Percentiles rank a stretch among this genome's conserved stretches.
These are phyloP conservation scores for Venturia aucupariae DNA, from an alignment of 2,329 filamentous ascomycete genomes.

Conservation along the genomic window DNA sequence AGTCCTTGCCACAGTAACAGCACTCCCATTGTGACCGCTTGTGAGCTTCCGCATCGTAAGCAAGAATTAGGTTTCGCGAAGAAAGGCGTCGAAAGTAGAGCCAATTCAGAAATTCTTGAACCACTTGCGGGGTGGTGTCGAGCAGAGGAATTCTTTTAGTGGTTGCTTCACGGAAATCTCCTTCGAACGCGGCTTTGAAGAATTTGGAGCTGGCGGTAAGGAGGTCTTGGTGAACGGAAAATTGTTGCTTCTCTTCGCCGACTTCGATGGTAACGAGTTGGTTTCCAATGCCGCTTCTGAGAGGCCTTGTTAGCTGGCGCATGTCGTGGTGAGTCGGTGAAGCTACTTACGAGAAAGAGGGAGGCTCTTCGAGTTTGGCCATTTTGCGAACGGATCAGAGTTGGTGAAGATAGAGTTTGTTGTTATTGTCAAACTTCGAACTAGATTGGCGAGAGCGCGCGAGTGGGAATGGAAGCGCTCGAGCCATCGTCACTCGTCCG, in stretches of 20 bases:
- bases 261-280: conserved; percentile 2
- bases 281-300: not conserved
- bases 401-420: not conserved
- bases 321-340: too few relatives aligned
- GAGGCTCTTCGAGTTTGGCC: not conserved
- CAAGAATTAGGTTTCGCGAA: too few relatives aligned
- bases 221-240: not conserved
- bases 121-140: not conserved
- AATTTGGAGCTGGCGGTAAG: not conserved
- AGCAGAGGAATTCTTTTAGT: not conserved
- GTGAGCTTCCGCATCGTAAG: not conserved
- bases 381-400: too few relatives aligned
- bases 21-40: too few relatives aligned
- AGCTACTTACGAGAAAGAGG: not conserved
- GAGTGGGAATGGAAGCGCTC: not conserved
- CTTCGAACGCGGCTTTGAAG: conserved; percentile 4
- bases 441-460: not conserved
- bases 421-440: not conserved
- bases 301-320: not conserved
- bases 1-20: too few relatives aligned
- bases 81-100: not conserved
- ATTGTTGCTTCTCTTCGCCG: not conserved
- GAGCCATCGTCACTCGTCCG: not conserved
- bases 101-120: not conserved
- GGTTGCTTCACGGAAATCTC: not conserved